phyloP scores from a whole-genome alignment of 1,284 basidiomycete genomes.

The Puccinia hordei region DNA sequence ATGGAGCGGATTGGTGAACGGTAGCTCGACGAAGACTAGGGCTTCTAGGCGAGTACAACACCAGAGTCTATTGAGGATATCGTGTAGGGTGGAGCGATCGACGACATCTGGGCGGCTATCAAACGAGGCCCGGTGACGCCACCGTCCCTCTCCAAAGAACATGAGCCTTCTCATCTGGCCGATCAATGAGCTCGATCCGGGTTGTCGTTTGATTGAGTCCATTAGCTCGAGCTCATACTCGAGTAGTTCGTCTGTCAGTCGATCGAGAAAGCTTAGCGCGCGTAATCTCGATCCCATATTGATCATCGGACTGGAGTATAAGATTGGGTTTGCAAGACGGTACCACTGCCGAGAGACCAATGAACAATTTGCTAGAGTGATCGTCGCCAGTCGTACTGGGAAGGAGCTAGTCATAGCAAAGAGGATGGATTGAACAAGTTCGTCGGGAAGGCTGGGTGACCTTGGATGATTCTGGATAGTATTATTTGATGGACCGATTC shows the following conservation, averaged over 20 bases:
- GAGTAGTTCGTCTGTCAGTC: constrained; percentile 26
- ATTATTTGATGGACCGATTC: neutral
- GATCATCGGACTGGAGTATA: constrained; percentile 39
- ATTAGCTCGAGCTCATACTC: constrained; percentile 37
- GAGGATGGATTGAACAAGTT: constrained; percentile 42
- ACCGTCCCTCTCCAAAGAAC: constrained; percentile 36
- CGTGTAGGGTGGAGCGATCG: constrained; percentile 33
- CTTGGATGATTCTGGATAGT: neutral
- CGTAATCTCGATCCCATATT: constrained; percentile 34
- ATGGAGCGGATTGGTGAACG: constrained; percentile 37
- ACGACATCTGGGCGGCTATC: constrained; percentile 29
- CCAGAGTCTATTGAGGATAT: constrained; percentile 49
- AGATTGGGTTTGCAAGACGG: neutral
- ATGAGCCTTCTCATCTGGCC: constrained; percentile 41
- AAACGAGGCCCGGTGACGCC: constrained; percentile 31
- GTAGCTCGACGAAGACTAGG: constrained; percentile 47
- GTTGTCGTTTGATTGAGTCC: constrained; percentile 20
- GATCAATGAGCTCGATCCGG: constrained; percentile 11
- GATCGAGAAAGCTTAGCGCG: constrained; percentile 22
- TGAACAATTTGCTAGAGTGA: constrained; percentile 20
- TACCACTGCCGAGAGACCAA: constrained; percentile 31
- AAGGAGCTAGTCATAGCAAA: neutral
- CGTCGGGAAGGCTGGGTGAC: constrained; percentile 26
- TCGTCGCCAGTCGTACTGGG: constrained; percentile 1
- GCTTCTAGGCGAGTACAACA: constrained; percentile 27